phyloP scores from a whole-genome alignment of 2,329 filamentous ascomycete genomes.

The Colletotrichum tofieldiae region DNA sequence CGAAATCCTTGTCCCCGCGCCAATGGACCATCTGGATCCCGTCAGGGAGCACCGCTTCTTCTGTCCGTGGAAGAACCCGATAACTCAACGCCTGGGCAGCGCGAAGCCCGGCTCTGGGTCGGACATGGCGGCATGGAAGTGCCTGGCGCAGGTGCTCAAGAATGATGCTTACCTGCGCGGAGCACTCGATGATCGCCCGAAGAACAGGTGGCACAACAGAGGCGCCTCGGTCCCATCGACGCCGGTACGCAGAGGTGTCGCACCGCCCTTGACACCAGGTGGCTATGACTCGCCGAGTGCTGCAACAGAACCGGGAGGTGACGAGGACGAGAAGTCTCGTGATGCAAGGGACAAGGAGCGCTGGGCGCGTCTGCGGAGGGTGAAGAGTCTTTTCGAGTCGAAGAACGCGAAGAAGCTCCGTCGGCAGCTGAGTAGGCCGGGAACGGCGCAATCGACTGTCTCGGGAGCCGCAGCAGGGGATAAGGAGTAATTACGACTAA shows the following conservation, averaged over 20 bases:
- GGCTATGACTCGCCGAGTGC: constrained; percentile 42
- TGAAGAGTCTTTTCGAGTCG: constrained; percentile 80
- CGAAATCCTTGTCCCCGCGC: constrained; percentile 70
- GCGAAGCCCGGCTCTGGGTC: constrained; percentile 53
- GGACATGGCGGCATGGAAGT: constrained; percentile 68
- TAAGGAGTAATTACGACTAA: constrained; percentile 14
- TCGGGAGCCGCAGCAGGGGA: constrained; percentile 42
- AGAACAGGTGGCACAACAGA: constrained; percentile 43
- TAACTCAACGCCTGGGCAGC: constrained; percentile 68
- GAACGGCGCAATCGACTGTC: constrained; percentile 54
- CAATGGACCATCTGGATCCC: constrained; percentile 78
- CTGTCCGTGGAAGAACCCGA: constrained; percentile 82
- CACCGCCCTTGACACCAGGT: constrained; percentile 38
- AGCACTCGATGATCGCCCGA: constrained; percentile 42
- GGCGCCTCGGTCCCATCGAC: constrained; percentile 32
- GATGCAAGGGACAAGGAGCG: constrained; percentile 79
- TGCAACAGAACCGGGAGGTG: constrained; percentile 48
- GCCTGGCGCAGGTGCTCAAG: constrained; percentile 68
- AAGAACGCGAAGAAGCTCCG: constrained; percentile 72
- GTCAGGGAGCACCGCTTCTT: constrained; percentile 85
- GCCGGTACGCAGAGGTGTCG: constrained; percentile 36
- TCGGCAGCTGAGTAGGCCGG: constrained; percentile 59
- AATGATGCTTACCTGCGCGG: constrained; percentile 71
- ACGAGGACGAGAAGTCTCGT: constrained; percentile 62
- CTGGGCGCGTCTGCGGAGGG: constrained; percentile 79